These are phyloP conservation scores for Coccinonectria pachysandricola DNA, from an alignment of 2,329 filamentous ascomycete species.

Conservation along the genomic window DNA sequence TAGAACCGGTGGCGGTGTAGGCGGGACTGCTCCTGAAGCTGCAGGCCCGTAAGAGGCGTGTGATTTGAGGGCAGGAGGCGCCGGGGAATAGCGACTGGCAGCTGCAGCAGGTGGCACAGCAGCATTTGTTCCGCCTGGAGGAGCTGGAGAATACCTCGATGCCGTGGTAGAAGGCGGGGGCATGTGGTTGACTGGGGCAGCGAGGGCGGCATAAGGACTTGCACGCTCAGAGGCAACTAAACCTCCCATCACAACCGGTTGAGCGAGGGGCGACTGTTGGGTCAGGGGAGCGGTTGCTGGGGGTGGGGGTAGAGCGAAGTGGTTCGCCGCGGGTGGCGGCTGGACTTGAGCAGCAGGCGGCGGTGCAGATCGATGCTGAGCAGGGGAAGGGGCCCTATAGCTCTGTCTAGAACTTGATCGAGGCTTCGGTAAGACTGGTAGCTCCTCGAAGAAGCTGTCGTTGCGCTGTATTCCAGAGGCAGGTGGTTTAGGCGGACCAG, in stretches of 20 bases:
- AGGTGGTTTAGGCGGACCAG: constrained; percentile 25
- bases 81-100: constrained; percentile 43
- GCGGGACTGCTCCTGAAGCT: constrained; percentile 25
- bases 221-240: constrained; percentile 43
- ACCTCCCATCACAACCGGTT: constrained; percentile 22
- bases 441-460: constrained; percentile 66
- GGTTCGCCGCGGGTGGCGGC: constrained; percentile 17
- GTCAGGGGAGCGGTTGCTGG: constrained; percentile 7
- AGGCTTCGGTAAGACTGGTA: constrained; percentile 54
- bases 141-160: constrained; percentile 54
- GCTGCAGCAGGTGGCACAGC: constrained; percentile 29
- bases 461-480: constrained; percentile 29
- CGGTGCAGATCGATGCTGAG: constrained; percentile 22
- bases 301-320: constrained; percentile 5
- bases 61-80: constrained; percentile 30
- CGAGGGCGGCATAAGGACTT: constrained; percentile 43
- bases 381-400: constrained; percentile 32
- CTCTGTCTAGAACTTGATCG: constrained; percentile 49
- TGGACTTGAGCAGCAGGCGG: constrained; percentile 12
- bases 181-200: constrained; percentile 23
- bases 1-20: constrained; percentile 39
- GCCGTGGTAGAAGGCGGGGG: constrained; percentile 25
- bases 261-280: constrained; percentile 1
- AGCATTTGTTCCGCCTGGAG: constrained; percentile 23
- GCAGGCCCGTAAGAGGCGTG: constrained; percentile 32